Evolutionary conservation across 768 basidiomycete species (phyloP).

Genomic region (Scleroderma bovista): DNA sequence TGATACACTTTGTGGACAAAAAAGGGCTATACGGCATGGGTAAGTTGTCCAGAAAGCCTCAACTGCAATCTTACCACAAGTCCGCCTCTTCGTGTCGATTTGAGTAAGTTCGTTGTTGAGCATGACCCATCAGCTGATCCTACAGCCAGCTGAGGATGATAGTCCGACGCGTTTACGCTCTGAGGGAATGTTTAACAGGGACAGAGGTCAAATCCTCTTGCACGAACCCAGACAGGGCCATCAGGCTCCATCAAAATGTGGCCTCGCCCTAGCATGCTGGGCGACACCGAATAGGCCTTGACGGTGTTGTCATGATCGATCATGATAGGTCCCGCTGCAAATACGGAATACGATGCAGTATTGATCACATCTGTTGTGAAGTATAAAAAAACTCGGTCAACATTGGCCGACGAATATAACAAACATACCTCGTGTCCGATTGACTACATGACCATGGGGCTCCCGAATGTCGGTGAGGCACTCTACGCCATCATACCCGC

Average conservation of each 20-base stretch:
- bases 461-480: constrained; percentile 76
- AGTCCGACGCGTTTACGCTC: constrained; percentile 73
- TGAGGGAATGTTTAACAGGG: constrained; percentile 21
- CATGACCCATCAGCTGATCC: constrained; percentile 82
- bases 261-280: constrained; percentile 68
- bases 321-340: constrained; percentile 64
- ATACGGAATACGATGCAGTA: constrained; percentile 60
- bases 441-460: constrained; percentile 58
- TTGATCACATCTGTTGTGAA: constrained; percentile 59
- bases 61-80: constrained; percentile 48
- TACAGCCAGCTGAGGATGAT: constrained; percentile 80
- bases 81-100: constrained; percentile 64
- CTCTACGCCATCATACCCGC: constrained; percentile 76
- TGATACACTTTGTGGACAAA: constrained; percentile 78
- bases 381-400: not conserved
- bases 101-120: constrained; percentile 65
- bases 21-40: constrained; percentile 47
- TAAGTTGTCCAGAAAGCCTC: not conserved
- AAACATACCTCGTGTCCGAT: constrained; percentile 65
- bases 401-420: not conserved
- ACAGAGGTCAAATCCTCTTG: not conserved
- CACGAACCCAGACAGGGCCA: constrained; percentile 81
- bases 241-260: constrained; percentile 67
- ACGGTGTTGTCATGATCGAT: constrained; percentile 80
- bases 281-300: constrained; percentile 68